A percentile compares a stretch with the other conserved stretches of the same genome.
Conservation (phyloP, 208 protist species). For the Leishmania tropica region DNA sequence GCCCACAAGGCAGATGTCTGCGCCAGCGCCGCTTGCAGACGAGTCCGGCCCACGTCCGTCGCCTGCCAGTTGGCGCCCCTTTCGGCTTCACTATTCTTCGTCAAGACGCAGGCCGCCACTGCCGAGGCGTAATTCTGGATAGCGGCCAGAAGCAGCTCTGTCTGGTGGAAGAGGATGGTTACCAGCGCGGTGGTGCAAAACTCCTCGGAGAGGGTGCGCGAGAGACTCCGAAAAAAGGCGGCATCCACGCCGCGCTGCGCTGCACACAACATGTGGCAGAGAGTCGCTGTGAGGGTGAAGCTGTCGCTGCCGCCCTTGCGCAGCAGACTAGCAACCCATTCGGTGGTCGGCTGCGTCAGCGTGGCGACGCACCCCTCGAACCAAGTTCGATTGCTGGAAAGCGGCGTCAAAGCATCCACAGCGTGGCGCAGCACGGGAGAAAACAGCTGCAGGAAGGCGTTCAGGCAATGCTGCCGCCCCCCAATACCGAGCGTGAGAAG, state of each 20-base stretch:
- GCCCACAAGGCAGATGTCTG: constrained; percentile 40
- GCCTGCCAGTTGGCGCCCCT: constrained; percentile 3
- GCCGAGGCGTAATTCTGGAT: constrained; percentile 71
- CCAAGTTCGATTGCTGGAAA: constrained; percentile 45
- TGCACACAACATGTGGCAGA: constrained; percentile 24
- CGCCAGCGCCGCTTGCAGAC: constrained; percentile 17
- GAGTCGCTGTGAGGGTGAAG: constrained; percentile 11
- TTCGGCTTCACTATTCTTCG: background rate
- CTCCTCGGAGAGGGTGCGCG: constrained; percentile 26
- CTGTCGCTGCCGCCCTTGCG: background rate
- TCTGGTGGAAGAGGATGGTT: constrained; percentile 49
- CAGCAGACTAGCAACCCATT: constrained; percentile 8
- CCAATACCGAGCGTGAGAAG: constrained; percentile 50
- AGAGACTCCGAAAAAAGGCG: constrained; percentile 16
- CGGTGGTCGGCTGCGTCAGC: constrained; percentile 2
- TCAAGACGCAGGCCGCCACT: constrained; percentile 21
- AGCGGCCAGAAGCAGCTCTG: constrained; percentile 55
- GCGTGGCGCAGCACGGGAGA: constrained; percentile 37
- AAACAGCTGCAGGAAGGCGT: constrained; percentile 60
- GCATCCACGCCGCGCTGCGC: constrained; percentile 8
- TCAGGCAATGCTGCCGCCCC: constrained; percentile 50
- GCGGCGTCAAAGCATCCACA: constrained; percentile 28
- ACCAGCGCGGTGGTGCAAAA: constrained; percentile 38
- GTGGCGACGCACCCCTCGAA: constrained; percentile 37
- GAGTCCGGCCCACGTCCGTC: constrained; percentile 12